Evolutionary conservation across 148 eudicot genomes (phyloP).

Genomic region (Salicornia ramosissima): DNA sequence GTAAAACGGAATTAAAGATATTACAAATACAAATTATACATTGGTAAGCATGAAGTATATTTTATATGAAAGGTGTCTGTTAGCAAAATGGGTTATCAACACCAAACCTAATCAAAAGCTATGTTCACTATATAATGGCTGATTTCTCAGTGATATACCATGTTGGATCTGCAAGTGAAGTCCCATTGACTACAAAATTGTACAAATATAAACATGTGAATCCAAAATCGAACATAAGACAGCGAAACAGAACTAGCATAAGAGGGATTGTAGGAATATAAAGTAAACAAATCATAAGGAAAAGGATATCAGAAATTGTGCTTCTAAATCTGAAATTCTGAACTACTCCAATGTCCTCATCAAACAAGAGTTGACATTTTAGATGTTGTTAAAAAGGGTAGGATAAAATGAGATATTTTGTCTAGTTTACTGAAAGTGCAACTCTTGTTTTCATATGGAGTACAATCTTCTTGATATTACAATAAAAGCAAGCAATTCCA

Average conservation of each 20-base stretch:
- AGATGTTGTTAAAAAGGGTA: neutral
- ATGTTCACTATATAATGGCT: neutral
- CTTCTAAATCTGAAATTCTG: neutral
- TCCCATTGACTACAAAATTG: neutral
- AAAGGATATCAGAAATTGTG: neutral
- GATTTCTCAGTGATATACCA: neutral
- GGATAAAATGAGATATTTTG: neutral
- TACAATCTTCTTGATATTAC: no score
- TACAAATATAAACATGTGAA: neutral
- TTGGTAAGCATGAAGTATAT: no score
- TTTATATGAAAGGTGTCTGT: no score
- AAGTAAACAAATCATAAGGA: neutral
- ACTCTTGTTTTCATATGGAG: no score
- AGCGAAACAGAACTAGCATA: neutral
- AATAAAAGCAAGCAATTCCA: neutral
- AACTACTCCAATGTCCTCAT: neutral
- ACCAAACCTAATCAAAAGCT: neutral
- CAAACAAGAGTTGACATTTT: no score
- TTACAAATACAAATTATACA: no score
- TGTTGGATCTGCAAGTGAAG: neutral
- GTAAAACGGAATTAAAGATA: no score
- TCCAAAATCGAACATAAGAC: neutral
- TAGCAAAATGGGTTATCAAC: neutral
- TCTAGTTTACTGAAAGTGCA: neutral
- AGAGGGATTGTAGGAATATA: neutral